Evolutionary conservation across 2,329 filamentous ascomycete genomes (phyloP), one percentile per base, ranked within the genome.

Genomic region (Aotearoamyces nothofagi): DNA sequence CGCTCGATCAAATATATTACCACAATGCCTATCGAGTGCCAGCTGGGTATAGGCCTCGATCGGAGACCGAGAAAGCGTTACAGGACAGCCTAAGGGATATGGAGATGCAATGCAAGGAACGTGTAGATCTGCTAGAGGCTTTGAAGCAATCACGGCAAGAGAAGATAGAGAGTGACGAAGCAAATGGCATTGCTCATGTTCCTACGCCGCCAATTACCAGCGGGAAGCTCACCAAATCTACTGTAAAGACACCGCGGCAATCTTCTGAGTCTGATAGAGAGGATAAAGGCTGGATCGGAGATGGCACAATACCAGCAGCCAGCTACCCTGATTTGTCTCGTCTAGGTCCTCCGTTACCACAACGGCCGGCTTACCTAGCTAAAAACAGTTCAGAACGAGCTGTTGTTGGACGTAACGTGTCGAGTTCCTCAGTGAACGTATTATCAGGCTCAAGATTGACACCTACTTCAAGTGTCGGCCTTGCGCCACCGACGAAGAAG

Each of bases 71-170:
- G 49, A 78, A 70, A 44, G 76, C 82, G 3, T 56, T 96, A 32
- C 67, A 80, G 31, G 79, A 90, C 32, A 92, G 84, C 27, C 56
- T 96, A 35, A 70, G 72, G 33, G 68, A 84, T 44, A 67, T 96
- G 46, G 84, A 96, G 49, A 51, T 86, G 37, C 87, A 94, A 54
- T 94, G 86, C 54, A 87, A 90, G 52, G 87, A 96, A 54, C 70
- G 86, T 27, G 82, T 94, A 28, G 83, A 93, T 49, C 61, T 96
- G 17, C 63, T 96, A 5, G 78, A 90, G 47, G 78, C 86, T 5
- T 58, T 96, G 33, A 70, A 75, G 35, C 61, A 78, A 38, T 75
- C 70, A n/a, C 58, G 69, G 32, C 51, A 61, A 34, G 64, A 60
- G 11, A 50, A 55, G 22, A 33, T 32, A 41, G 7, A 39, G 32